These are phyloP conservation scores for Amauroascus verrucosus DNA, from an alignment of 2,329 filamentous ascomycete species.

Conservation along the genomic window DNA sequence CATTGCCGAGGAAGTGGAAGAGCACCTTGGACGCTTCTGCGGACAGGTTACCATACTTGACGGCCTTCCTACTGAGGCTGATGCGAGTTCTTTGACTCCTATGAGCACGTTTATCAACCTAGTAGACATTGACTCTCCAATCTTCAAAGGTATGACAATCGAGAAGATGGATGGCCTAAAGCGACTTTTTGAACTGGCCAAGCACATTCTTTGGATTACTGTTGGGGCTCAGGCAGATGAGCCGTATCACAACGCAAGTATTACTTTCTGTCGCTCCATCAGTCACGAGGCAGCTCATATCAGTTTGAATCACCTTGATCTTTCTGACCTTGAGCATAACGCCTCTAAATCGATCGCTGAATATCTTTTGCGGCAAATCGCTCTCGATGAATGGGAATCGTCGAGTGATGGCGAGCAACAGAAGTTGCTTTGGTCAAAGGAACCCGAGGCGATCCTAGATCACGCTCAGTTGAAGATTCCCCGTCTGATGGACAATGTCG, in stretches of 20 bases:
- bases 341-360: too few relatives aligned
- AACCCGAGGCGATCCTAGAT: too few relatives aligned
- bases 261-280: conserved; percentile 7
- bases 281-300: conserved; percentile 3
- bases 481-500: too few relatives aligned
- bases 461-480: too few relatives aligned
- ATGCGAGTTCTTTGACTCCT: conserved; percentile 17
- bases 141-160: conserved; percentile 11
- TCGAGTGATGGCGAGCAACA: too few relatives aligned
- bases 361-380: too few relatives aligned
- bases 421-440: too few relatives aligned
- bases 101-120: conserved; percentile 14
- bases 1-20: not conserved
- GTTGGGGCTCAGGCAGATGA: conserved; percentile 3
- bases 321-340: not conserved
- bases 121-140: conserved; percentile 9
- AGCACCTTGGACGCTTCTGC: conserved; percentile 7
- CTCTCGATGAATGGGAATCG: too few relatives aligned
- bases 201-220: conserved; percentile 12
- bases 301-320: conserved; percentile 9
- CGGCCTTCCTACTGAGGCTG: conserved; percentile 14
- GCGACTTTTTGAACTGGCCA: not conserved
- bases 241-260: conserved; percentile 10
- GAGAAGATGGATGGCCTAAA: not conserved
- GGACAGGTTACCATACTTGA: conserved; percentile 6